Base-by-base conservation (phyloP, 2,329 filamentous ascomycete genomes). In the Keithomyces neogunnii region DNA sequence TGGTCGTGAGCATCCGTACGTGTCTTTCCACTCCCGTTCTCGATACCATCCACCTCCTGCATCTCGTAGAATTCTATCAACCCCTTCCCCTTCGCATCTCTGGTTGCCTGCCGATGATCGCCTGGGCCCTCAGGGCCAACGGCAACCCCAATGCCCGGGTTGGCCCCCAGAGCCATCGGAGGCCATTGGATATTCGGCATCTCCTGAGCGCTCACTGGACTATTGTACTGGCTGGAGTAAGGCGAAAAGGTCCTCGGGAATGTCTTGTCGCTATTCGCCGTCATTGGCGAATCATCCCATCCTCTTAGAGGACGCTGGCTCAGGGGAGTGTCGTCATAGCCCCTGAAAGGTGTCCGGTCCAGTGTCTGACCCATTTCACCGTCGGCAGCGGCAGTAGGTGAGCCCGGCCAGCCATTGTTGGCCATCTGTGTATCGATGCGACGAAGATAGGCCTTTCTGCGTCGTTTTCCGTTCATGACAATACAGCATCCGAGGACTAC, bases 201-300 rank as follows among this genome's bases (percentile, higher is more conserved):
- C 36, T 74, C 73, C 1, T 64, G 65, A 0, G 67, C 73, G 49
- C 70, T 77, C 53, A 80, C 70, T 1, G 81, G 81, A 58, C 78
- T 82, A 62, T 70, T 80, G 65, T 75, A 83, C 53, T 81, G 77
- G 40, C 78, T 81, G 26, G 70, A 73, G 60, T 84, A 84, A 0
- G 81, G 81, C 3, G 78, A 82, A 56, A 81, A 74, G 64, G 82
- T 80, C 5, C 69, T 72, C 1, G 69, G 66, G 55, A 69, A 72
- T 0, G 59, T 53, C 53, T 65, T 66, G 45, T 74, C 70, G 2
- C 69, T 69, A 43, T 61, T 62, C 2, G 67, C 69, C 45, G 73
- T 77, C 51, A 73, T 57, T 0, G 73, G 80, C 30, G 74, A 80
- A 55, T 78, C 75, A 29, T 76, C 74, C 77, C 78, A 82, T 32